Conservation (phyloP, 805 yeast species). For the Blastobotrys parvus region DNA sequence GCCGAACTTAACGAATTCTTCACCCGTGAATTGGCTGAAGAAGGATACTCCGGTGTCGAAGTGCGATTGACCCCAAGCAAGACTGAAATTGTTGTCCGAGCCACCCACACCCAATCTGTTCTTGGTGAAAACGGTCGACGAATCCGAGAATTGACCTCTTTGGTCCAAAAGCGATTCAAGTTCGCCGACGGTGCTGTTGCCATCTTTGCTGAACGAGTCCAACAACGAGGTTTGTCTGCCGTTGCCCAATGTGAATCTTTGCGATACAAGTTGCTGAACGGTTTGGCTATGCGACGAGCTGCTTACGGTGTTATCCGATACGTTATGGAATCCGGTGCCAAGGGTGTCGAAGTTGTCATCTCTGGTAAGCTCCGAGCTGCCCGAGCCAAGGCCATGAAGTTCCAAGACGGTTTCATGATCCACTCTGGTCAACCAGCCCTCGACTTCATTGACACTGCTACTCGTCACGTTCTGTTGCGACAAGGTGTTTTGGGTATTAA, state of each 20-base stretch:
- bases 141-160: slow-evolving; percentile 96
- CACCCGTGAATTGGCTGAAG: slow-evolving; percentile 99
- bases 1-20: slow-evolving; percentile 99
- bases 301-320: slow-evolving; percentile 99
- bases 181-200: slow-evolving; percentile 87
- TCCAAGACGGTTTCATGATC: slow-evolving; percentile 99
- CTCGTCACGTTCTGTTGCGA: slow-evolving; percentile 99
- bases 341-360: slow-evolving; percentile 99
- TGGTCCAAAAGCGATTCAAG: slow-evolving; percentile 98
- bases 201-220: slow-evolving; percentile 97
- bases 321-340: slow-evolving; percentile 99
- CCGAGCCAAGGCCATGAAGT: slow-evolving; percentile 99
- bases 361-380: slow-evolving; percentile 99
- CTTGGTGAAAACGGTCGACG: slow-evolving; percentile 99
- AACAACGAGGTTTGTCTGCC: slow-evolving; percentile 98
- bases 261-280: slow-evolving; percentile 95
- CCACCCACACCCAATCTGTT: slow-evolving; percentile 97
- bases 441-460: slow-evolving; percentile 97
- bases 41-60: slow-evolving; percentile 99
- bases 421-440: slow-evolving; percentile 99
- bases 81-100: slow-evolving; percentile 98
- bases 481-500: slow-evolving; percentile 99
- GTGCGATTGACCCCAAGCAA: slow-evolving; percentile 97
- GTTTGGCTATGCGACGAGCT: slow-evolving; percentile 99
- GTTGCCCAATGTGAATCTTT: slow-evolving; percentile 99